A percentile compares a stretch with the other conserved stretches of the same genome.
These are phyloP conservation scores for Ramaria rubella DNA, from an alignment of 768 basidiomycete species.

Conservation along the genomic window DNA sequence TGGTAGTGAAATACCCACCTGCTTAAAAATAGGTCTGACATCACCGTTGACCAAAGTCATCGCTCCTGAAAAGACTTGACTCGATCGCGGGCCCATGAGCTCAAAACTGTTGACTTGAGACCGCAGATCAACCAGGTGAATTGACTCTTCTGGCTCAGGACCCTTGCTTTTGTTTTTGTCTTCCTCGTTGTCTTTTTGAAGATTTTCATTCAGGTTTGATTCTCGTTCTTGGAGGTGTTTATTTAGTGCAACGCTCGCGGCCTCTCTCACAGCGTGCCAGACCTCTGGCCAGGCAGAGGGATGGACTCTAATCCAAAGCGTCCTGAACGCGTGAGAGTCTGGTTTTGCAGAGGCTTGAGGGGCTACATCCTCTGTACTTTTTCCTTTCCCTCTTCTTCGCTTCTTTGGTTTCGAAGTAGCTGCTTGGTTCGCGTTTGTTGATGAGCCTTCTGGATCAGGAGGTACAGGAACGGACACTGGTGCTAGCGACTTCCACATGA, in stretches of 20 bases:
- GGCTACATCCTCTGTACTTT: background rate
- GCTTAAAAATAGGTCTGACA: slow-evolving; percentile 47
- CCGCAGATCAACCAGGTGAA: slow-evolving; percentile 68
- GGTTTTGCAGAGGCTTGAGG: slow-evolving; percentile 21
- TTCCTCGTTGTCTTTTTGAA: background rate
- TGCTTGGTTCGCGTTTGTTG: background rate
- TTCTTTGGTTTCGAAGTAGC: slow-evolving; percentile 15
- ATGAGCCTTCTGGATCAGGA: background rate
- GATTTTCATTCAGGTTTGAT: slow-evolving; percentile 17
- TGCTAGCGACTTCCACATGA: slow-evolving; percentile 61
- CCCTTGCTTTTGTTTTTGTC: slow-evolving; percentile 17
- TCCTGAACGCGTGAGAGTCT: slow-evolving; percentile 27
- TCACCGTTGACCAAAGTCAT: slow-evolving; percentile 40
- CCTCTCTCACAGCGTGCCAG: slow-evolving; percentile 42
- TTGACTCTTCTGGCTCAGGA: background rate
- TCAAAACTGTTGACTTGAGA: slow-evolving; percentile 77
- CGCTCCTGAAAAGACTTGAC: slow-evolving; percentile 47
- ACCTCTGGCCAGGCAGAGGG: slow-evolving; percentile 61
- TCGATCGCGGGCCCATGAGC: slow-evolving; percentile 81
- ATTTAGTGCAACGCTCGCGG: slow-evolving; percentile 46
- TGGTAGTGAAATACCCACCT: slow-evolving; percentile 33
- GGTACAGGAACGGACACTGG: background rate
- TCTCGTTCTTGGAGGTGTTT: slow-evolving; percentile 23
- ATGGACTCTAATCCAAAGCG: slow-evolving; percentile 74
- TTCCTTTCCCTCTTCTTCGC: slow-evolving; percentile 26